Percentiles rank a stretch among this genome's conserved stretches.
Conservation (phyloP, 169 alveolate genomes). For the Plasmodium cynomolgi region DNA sequence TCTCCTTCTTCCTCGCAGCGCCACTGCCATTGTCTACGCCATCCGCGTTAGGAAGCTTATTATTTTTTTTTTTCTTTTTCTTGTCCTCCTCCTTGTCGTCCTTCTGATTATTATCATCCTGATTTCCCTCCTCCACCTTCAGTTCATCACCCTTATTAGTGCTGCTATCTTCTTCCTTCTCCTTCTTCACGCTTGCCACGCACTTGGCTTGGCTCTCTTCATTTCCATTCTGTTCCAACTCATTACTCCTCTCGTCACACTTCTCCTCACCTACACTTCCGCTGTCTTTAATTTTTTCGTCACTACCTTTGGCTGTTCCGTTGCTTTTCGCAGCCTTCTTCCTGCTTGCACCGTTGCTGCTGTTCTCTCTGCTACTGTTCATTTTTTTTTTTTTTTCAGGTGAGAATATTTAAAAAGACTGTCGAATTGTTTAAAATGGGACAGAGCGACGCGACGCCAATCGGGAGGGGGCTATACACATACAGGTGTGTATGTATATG, state of each 20-base stretch:
- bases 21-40: background rate
- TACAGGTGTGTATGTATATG: background rate
- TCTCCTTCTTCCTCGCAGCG: constrained; percentile 1
- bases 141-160: background rate
- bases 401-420: background rate
- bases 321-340: constrained; percentile 4
- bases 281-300: constrained; percentile 19
- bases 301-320: background rate
- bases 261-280: constrained; percentile 29
- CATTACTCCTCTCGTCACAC: background rate
- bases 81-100: background rate
- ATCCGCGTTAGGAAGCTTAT: background rate
- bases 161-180: background rate
- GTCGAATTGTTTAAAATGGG: constrained; percentile 10
- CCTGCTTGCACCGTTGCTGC: background rate
- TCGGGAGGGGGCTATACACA: background rate
- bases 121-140: background rate
- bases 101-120: background rate
- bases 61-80: constrained; percentile 12
- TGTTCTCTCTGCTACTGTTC: constrained; percentile 10
- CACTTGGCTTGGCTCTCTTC: background rate
- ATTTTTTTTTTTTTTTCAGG: constrained; percentile 10
- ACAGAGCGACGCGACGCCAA: background rate
- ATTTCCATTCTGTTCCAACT: background rate
- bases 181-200: background rate